Evolutionary conservation across 176 grass and related monocot genomes (phyloP), one percentile per base, ranked within the genome.

Genomic region (Tillandsia fasciculata): DNA sequence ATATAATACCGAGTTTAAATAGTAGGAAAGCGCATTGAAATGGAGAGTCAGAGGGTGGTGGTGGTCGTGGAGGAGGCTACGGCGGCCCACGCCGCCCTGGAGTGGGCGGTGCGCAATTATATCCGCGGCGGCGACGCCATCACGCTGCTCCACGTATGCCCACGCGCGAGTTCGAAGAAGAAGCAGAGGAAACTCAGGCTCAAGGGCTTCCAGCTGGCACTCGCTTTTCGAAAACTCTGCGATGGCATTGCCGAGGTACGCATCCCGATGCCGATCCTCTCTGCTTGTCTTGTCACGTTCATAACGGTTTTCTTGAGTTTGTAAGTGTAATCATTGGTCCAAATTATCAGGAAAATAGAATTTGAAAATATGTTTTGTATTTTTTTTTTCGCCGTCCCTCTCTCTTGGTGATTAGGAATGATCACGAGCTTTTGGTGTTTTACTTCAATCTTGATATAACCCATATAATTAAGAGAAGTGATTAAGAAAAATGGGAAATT

Each of bases 191-290:
- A 75, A 11, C 82, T 90, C 7, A 74, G 94, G 0, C 89, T 93
- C 69, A 78, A 51, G 11, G 94, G 89, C 0, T 99, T 99, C 78
- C 94, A 93, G 68, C 72, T 99, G 74, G 94, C 94, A 52, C 94
- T 99, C 79, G 81, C 89, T 11, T 99, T 99, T 84, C 79, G 78
- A 74, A 87, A 99, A 70, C 84, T 99, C 84, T 99, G 94, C 89
- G 86, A 90, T 64, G 94, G 89, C 33, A 84, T 99, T 64, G 89
- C 93, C 10, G 89, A 97, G 88, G 90, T 89, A 65, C 33, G 9
- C 1, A 8, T 48, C 10, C 8, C 24, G 13, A 53, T 27, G 26
- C 3, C 3, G 12, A 65, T 33, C 11, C 24, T 27, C 42, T 42
- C 33, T 42, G 33, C 0, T 42, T 49, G 56, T 61, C 56, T 18